phyloP scores from a whole-genome alignment of 2,329 filamentous ascomycete genomes.

The Aspergillus floridensis region DNA sequence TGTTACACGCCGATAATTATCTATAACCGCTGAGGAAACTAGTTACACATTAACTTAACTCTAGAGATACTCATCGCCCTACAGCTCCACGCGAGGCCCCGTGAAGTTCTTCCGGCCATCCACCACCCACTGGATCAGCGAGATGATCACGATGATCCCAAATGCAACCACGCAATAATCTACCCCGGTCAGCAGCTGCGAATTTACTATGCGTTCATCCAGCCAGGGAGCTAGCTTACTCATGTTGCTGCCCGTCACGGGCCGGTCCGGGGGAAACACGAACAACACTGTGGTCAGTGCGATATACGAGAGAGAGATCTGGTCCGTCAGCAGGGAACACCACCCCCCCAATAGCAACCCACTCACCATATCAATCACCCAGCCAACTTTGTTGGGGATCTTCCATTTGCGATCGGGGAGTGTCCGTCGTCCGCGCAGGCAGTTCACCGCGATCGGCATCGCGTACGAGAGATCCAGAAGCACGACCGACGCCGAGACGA shows the following conservation, averaged over 20 bases:
- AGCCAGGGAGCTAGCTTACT: slow-evolving; percentile 46
- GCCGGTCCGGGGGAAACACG: slow-evolving; percentile 66
- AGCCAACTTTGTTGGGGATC: slow-evolving; percentile 54
- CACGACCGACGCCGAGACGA: slow-evolving; percentile 68
- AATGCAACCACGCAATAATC: slow-evolving; percentile 52
- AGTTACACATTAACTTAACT: no score
- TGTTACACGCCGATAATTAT: no score
- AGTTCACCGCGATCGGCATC: slow-evolving; percentile 69
- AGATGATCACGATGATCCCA: slow-evolving; percentile 56
- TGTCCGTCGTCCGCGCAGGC: slow-evolving; percentile 62
- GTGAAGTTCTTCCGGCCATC: slow-evolving; percentile 61
- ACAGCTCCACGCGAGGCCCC: slow-evolving; percentile 38
- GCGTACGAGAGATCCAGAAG: slow-evolving; percentile 70
- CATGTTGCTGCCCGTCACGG: slow-evolving; percentile 66
- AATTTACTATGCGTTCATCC: neutral
- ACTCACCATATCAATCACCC: slow-evolving; percentile 55
- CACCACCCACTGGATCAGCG: slow-evolving; percentile 57
- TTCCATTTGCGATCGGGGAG: slow-evolving; percentile 61
- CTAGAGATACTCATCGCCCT: neutral
- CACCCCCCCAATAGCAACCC: slow-evolving; percentile 10
- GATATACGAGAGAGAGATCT: slow-evolving; percentile 60
- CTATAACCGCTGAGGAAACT: no score
- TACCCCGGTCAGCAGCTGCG: slow-evolving; percentile 4
- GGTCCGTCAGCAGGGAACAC: slow-evolving; percentile 6
- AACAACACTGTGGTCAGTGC: slow-evolving; percentile 70